Evolutionary conservation across 345 rosid genomes (phyloP), one percentile per base, ranked within the genome.

Genomic region (Brassica rapa): DNA sequence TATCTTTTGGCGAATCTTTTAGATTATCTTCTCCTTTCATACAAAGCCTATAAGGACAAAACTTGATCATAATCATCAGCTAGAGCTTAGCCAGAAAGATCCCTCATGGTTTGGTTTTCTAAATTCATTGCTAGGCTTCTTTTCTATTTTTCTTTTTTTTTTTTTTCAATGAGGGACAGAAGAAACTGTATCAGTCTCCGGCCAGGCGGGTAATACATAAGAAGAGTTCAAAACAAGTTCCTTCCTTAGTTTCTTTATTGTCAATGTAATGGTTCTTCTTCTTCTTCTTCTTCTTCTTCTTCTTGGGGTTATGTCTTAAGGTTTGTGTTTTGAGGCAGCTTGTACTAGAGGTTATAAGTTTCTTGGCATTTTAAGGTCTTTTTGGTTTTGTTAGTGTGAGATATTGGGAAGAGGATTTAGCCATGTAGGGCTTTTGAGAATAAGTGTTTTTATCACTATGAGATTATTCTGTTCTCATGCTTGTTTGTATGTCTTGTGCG

Each of bases 111-210:
- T 80, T 80, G 83, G 83, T 75, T 71, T 75, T 80, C 80, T 75
- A 75, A 75, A 75, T 75, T 75, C 83, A 70, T 80, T 71, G 68
- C 53, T 75, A 63, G 72, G 72, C 73, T 64, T 55, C 21, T 19
- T 68, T 62, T 27, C 12, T 16, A 30, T 68, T 67, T 66, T 62
- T 12, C 23, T 62, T 63, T 46, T 62, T 27, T 15, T 16, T 24
- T 68, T 72, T 66, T 73, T 79, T 79, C 82, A 73, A 79, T 68
- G 82, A 79, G 82, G 61, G 72, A 80, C 75, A 81, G 72, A 71
- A 86, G 84, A 85, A 86, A 72, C 82, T 86, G 90, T 86, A 85
- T 88, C 88, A 84, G 89, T 88, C 93, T 87, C 86, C 71, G 82
- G 89, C 76, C 90, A 93, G 93, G 89, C 86, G 70, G 83, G 29